Evolutionary conservation across 2,329 filamentous ascomycete species (phyloP).

Genomic region (Aspergillus eucalypticola): DNA sequence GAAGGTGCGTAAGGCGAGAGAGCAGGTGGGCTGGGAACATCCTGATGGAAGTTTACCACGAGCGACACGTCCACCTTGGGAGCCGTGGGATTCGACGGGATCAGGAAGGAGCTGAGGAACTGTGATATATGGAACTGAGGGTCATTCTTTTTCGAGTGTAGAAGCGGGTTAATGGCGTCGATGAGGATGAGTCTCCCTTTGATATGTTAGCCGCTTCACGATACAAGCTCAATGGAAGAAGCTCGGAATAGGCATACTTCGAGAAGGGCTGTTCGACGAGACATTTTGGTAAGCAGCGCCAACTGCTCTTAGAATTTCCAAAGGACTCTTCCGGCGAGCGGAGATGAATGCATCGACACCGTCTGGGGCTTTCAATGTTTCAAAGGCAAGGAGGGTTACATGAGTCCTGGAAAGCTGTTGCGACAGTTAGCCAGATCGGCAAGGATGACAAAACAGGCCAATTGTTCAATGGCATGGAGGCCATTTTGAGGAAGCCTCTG

Average conservation of each 20-base stretch:
- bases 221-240: not conserved
- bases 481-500: too few species aligned
- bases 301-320: constrained; percentile 62
- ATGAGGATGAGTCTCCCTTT: constrained; percentile 73
- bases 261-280: constrained; percentile 22
- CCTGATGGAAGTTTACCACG: constrained; percentile 77
- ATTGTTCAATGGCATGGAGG: too few species aligned
- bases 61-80: constrained; percentile 60
- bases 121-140: constrained; percentile 60
- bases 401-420: constrained; percentile 59
- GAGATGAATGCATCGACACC: constrained; percentile 68
- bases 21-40: constrained; percentile 63
- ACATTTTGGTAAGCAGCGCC: constrained; percentile 37
- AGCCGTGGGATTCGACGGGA: constrained; percentile 47
- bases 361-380: constrained; percentile 65
- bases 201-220: constrained; percentile 14
- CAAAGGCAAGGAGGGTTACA: constrained; percentile 75
- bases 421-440: not conserved
- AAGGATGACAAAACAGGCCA: not conserved
- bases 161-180: constrained; percentile 73
- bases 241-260: constrained; percentile 28
- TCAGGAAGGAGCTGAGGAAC: constrained; percentile 70
- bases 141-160: constrained; percentile 39
- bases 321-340: constrained; percentile 60
- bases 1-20: constrained; percentile 56